Evolutionary conservation across 345 rosid species (phyloP).

Genomic region (Ceriops decandra): DNA sequence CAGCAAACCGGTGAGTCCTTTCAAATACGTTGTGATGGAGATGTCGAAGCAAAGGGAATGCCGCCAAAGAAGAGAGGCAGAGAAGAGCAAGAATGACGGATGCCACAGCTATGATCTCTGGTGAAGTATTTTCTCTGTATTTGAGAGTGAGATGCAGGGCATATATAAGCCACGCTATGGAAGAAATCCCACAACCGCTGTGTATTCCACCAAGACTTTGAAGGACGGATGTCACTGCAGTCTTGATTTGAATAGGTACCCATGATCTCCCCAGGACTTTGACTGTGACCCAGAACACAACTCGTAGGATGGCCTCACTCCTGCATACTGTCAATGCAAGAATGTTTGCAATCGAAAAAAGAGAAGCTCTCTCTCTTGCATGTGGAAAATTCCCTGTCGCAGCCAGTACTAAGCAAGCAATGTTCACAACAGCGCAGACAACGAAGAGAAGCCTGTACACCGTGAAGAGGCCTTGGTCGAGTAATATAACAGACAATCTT

Average conservation of each 20-base stretch:
- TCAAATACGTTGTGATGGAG: conserved; percentile 81
- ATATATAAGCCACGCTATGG: conserved; percentile 66
- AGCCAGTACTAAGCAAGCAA: conserved; percentile 49
- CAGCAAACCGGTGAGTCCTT: conserved; percentile 63
- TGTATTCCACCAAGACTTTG: conserved; percentile 80
- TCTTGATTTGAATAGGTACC: conserved; percentile 53
- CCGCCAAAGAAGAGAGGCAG: conserved; percentile 50
- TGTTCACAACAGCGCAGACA: conserved; percentile 41
- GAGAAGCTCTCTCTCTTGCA: conserved; percentile 60
- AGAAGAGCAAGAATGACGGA: conserved; percentile 56
- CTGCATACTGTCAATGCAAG: conserved; percentile 64
- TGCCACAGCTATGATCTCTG: conserved; percentile 59
- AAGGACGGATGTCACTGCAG: conserved; percentile 58
- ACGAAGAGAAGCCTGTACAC: conserved; percentile 73
- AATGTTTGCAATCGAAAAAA: conserved; percentile 66
- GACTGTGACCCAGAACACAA: conserved; percentile 61
- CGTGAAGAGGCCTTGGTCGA: conserved; percentile 75
- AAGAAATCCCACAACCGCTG: conserved; percentile 72
- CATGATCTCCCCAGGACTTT: conserved; percentile 51
- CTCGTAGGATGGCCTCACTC: conserved; percentile 65
- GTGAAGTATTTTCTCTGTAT: conserved; percentile 46
- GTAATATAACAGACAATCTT: conserved; percentile 58
- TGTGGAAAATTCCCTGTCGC: conserved; percentile 53
- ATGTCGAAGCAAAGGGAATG: conserved; percentile 81
- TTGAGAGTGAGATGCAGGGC: conserved; percentile 56